Conservation (phyloP, 2,329 filamentous ascomycete genomes). For the Penicillium sp. region DNA sequence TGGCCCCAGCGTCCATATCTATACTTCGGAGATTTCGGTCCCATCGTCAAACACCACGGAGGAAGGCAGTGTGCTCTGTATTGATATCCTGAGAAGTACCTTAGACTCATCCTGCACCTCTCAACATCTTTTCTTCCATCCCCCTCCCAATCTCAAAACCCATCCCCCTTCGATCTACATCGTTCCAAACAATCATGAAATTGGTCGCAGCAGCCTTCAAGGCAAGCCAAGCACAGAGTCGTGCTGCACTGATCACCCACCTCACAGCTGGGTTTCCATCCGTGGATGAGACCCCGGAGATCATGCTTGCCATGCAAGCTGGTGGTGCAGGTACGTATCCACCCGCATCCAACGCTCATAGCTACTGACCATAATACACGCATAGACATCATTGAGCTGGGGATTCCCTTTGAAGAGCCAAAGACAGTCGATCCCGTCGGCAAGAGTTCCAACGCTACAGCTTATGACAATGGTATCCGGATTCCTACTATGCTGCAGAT, state of each 20-base stretch:
- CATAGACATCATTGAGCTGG: constrained; percentile 87
- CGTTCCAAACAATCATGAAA: constrained; percentile 41
- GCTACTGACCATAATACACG: neutral
- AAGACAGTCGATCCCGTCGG: constrained; percentile 96
- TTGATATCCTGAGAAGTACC: no score
- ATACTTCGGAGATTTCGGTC: no score
- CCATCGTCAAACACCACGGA: no score
- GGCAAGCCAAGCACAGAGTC: constrained; percentile 52
- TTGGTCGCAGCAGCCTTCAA: constrained; percentile 49
- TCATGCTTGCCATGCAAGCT: constrained; percentile 84
- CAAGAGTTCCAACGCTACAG: constrained; percentile 84
- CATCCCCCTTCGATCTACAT: neutral
- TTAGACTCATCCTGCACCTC: neutral
- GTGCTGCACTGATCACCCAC: constrained; percentile 86
- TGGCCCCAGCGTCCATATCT: no score
- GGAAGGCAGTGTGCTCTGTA: no score
- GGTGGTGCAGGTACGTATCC: constrained; percentile 73
- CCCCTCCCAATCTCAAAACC: neutral
- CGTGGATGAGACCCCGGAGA: constrained; percentile 71
- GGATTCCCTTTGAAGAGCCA: constrained; percentile 92
- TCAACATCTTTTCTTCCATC: neutral
- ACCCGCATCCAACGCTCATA: constrained; percentile 15
- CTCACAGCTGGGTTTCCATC: constrained; percentile 90
- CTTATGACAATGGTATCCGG: constrained; percentile 82
- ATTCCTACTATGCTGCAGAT: constrained; percentile 76